Evolutionary conservation across 352 stramenopile species (phyloP), one percentile per base, ranked within the genome.

Genomic region (Bremia lactucae): DNA sequence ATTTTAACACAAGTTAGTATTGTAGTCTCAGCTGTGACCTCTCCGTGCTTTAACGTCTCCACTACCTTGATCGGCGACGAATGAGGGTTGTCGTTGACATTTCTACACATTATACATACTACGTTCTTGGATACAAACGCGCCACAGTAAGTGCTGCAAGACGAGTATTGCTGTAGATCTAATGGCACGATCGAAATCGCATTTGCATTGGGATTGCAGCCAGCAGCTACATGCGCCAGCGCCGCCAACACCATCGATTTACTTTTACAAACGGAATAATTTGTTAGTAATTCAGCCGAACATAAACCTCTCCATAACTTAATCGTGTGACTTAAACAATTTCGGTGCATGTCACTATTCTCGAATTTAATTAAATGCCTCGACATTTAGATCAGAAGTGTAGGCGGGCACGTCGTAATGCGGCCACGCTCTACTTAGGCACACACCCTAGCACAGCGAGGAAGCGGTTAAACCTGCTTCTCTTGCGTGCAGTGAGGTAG

Each of bases 171-270:
- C n/a, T n/a, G n/a, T n/a, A n/a, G 18, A 4, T 21, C 2, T n/a
- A 31, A 11, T 24, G 46, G 28, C 1, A 24, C 45, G 24, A 44
- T 35, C 20, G 47, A 63, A 28, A 84, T 43, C n/a, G 74, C 67
- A 47, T 75, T 73, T 39, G 69, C 69, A 20, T 55, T 49, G 15
- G 68, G 56, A 53, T 73, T 81, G 50, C 58, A 68, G 53, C 74
- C 71, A 34, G 68, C 67, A 8, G 62, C 46, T 28, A 81, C 68
- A 51, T 83, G 69, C 31, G 49, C 59, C 24, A 83, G 58, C 26
- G 46, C 45, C 33, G 15, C 23, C 37, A 49, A 24, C 20, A 48
- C 24, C 31, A 38, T 46, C 36, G 8, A 26, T 34, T 46, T 52
- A 33, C n/a, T n/a, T n/a, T n/a, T n/a, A n/a, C n/a, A n/a, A n/a